Conservation (phyloP, 225 moss, liverwort and hornwort genomes). For the Takakia lepidozioides region DNA sequence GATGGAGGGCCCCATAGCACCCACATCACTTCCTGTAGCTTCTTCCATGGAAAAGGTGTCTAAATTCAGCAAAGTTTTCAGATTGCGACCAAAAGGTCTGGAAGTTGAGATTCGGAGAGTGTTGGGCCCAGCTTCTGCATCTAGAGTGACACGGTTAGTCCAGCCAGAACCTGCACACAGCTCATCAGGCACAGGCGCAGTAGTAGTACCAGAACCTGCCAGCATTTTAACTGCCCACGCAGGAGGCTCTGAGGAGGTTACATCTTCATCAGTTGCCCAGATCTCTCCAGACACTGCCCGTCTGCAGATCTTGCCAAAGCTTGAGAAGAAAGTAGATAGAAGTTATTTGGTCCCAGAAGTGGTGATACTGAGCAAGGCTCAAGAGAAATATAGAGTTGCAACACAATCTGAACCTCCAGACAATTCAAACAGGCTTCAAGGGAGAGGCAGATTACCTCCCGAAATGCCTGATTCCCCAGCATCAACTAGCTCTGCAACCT, state of each 20-base stretch:
- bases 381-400: constrained; percentile 3
- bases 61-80: background rate
- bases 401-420: background rate
- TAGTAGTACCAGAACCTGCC: too few relatives aligned
- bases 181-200: too few relatives aligned
- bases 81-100: too few relatives aligned
- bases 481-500: constrained; percentile 8
- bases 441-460: background rate
- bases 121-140: background rate
- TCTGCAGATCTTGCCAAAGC: too few relatives aligned
- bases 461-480: constrained; percentile 6
- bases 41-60: constrained; percentile 10
- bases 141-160: background rate
- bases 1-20: background rate
- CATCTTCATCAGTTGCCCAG: too few relatives aligned
- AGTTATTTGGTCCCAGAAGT: constrained; percentile 4
- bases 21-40: constrained; percentile 17
- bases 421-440: background rate
- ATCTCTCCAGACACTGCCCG: too few relatives aligned
- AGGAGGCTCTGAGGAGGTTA: too few relatives aligned
- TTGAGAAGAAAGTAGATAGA: constrained; percentile 5
- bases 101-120: too few relatives aligned
- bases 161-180: too few relatives aligned
- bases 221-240: too few relatives aligned
- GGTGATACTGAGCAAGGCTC: background rate